Evolutionary conservation across 164 flowering plant species (phyloP), one percentile per base, ranked within the genome.

Genomic region (Taxillus chinensis): DNA sequence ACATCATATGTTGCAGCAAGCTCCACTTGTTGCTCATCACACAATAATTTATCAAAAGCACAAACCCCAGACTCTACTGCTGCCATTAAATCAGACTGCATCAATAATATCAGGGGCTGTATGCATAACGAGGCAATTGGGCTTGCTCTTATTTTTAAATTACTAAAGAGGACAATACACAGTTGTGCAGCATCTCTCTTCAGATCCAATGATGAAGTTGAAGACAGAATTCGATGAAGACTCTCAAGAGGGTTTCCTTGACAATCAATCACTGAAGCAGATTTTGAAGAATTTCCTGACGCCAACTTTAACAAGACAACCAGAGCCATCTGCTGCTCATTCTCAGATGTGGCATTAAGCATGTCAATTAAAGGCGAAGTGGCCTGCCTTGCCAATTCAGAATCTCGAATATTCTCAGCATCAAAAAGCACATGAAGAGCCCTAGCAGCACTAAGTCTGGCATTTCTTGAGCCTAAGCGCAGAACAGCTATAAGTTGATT

Each of bases 401-500:
- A 74, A 15, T 84, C 82, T 75, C 86, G 80, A 41, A 87, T 78
- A 64, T 76, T 70, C 59, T 87, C 89, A 67, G 86, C 81, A 75
- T 86, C 83, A 69, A 90, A 90, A 63, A 90, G 85, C 61, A 82
- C 76, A 59, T 79, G 69, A 17, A 90, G 83, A 61, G 97, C 90
- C 74, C 82, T 75, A 55, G 86, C 86, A 60, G 92, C 86, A 77
- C 85, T 90, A 43, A 76, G 67, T 70, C 97, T 82, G 55, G 95
- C 79, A 71, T 59, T 79, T 74, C 86, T 83, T 51, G 95, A 87
- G 14, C 97, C 95, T 72, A 90, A 75, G 60, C 74, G 93, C 60
- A 90, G 77, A 68, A 86, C 90, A 59, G 95, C 97, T 64, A 84
- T 72, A 16, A 90, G 90, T 68, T 90, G 95, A 63, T 79, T 78